Base-by-base conservation (phyloP, 805 yeast species). In the Saturnispora mendoncae region DNA sequence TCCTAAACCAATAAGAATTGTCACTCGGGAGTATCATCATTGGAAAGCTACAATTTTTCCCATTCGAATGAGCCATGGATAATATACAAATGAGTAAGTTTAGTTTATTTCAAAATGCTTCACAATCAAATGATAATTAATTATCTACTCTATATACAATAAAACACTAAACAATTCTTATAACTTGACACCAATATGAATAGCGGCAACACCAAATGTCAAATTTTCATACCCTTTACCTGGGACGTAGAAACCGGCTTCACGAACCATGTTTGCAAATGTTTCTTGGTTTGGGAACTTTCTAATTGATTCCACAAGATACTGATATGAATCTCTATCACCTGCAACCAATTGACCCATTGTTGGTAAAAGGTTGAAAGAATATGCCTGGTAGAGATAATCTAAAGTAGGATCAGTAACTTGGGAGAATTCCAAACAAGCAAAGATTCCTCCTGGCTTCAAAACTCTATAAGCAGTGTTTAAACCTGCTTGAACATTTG, bases 381-480 rank as follows among this genome's bases (percentile, higher is more conserved):
- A 84, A 73, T 94, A 92, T 31, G 85, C 80, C 57, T 83, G 86
- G 69, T 92, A 92, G 21, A 78, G 63, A 46, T 76, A 68, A 58
- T 85, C 90, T 39, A 92, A 66, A 8, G 78, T 56, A 23, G 82
- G 79, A 60, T 86, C 84, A 38, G 82, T 80, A 43, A 92, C 96
- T 58, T 88, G 92, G 41, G 94, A 82, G 57, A 92, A 92, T 61
- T 92, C 98, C 45, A 92, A 70, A 63, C 97, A 88, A 29, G 95
- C 96, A 60, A 92, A 92, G 36, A 92, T 84, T 54, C 98, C 98
- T 55, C 98, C 98, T 10, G 97, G 97, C 62, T 82, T 85, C 58
- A 92, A 74, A 24, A 90, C 95, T 53, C 98, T 75, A 67, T 90
- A 83, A 26, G 98, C 98, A n/a, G 97, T 81, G 52, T 84, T 72